Conservation (phyloP, 192 early-diverging fungal species). For the Lunasporangiospora selenospora region DNA sequence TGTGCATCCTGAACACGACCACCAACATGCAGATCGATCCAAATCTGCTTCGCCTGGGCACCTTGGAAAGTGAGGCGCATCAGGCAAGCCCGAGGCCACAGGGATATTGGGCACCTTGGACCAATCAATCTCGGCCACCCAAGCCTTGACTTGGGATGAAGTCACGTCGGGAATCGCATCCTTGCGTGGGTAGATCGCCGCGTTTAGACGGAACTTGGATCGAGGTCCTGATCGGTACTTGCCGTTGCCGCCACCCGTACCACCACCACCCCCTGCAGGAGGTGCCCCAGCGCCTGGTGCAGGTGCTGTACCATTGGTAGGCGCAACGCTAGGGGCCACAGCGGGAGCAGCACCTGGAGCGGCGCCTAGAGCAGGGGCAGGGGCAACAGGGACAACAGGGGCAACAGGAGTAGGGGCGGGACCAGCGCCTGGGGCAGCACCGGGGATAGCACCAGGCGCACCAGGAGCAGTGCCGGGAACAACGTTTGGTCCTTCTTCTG, state of each 20-base stretch:
- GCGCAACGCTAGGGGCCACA: too few species aligned
- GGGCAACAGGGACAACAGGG: too few species aligned
- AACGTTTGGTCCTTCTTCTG: too few species aligned
- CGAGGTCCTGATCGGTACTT: background rate
- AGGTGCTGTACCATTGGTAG: too few species aligned
- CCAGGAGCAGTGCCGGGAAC: too few species aligned
- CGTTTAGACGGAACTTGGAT: slow-evolving; percentile 11
- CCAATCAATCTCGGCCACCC: slow-evolving; percentile 51
- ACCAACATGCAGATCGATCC: slow-evolving; percentile 30
- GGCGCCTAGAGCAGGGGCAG: too few species aligned
- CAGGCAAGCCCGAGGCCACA: slow-evolving; percentile 16
- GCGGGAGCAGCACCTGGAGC: too few species aligned
- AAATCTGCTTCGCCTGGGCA: slow-evolving; percentile 2
- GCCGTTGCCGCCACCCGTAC: background rate
- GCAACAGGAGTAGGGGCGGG: too few species aligned
- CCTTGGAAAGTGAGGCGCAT: slow-evolving; percentile 24
- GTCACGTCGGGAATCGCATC: slow-evolving; percentile 41
- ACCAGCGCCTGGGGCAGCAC: too few species aligned
- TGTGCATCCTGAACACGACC: slow-evolving; percentile 42
- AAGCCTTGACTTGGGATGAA: slow-evolving; percentile 43
- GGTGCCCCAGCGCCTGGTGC: too few species aligned
- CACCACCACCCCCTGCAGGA: too few species aligned
- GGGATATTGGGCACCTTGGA: slow-evolving; percentile 50
- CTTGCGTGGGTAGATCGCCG: slow-evolving; percentile 36
- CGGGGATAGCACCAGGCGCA: too few species aligned